A percentile compares a stretch with the other conserved stretches of the same genome.
phyloP scores from a whole-genome alignment of 106 monocot genomes.

The Phalaenopsis equestris region DNA sequence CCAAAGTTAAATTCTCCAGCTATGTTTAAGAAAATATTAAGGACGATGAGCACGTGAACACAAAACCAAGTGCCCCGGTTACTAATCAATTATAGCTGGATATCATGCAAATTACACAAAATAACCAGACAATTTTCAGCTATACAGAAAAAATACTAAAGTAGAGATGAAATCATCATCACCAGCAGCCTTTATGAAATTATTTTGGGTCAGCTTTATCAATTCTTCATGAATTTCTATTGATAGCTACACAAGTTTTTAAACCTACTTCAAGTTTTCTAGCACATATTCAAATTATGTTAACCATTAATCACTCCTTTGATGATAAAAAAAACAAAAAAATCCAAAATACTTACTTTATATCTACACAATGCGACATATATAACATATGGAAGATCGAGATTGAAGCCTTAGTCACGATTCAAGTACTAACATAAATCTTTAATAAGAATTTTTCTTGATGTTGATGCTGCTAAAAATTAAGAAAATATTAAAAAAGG shows the following conservation, averaged over 20 bases:
- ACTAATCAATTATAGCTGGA: no score
- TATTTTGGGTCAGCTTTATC: not conserved
- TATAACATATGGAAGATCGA: not conserved
- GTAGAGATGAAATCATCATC: not conserved
- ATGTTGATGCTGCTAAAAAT: not conserved
- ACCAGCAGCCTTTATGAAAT: not conserved
- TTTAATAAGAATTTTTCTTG: not conserved
- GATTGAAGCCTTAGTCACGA: not conserved
- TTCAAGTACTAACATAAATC: not conserved
- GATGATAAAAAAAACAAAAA: not conserved
- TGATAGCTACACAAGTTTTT: not conserved
- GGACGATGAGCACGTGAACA: not conserved
- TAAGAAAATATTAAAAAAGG: not conserved
- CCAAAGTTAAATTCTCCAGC: not conserved
- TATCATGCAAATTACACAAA: not conserved
- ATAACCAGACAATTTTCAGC: conserved; percentile 2
- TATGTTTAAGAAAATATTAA: conserved; percentile 10
- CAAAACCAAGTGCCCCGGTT: not conserved
- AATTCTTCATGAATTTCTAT: not conserved
- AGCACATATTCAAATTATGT: not conserved
- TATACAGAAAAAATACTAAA: not conserved
- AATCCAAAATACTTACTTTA: no score
- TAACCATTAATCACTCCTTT: not conserved
- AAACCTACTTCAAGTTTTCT: not conserved
- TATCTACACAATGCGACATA: not conserved